phyloP scores from a whole-genome alignment of 2,329 filamentous ascomycete genomes.

The Colletotrichum sp. region DNA sequence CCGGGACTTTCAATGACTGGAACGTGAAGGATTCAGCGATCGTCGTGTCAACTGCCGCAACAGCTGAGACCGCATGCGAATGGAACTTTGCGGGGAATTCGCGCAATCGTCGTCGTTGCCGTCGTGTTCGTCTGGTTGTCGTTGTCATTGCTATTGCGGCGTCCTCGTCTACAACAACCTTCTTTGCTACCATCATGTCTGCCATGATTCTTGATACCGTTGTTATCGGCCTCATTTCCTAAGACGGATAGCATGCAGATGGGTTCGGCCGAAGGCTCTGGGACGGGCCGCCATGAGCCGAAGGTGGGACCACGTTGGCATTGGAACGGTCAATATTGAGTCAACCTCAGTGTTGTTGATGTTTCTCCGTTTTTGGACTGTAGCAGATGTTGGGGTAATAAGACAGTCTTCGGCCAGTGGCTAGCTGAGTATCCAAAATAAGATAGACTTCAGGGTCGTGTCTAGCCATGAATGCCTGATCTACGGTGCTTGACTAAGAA shows the following conservation, averaged over 20 bases:
- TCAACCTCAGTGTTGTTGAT: neutral
- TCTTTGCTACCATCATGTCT: accelerated
- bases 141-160: accelerated
- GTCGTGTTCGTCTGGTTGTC: neutral
- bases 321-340: neutral
- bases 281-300: neutral
- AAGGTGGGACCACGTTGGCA: neutral
- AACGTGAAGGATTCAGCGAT: neutral
- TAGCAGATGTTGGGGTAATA: neutral
- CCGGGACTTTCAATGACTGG: neutral
- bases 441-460: neutral
- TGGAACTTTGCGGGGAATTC: neutral
- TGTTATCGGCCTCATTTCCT: neutral
- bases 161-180: accelerated
- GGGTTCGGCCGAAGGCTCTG: accelerated
- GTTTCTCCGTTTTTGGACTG: neutral
- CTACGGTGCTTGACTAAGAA: accelerated
- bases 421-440: neutral
- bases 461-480: neutral
- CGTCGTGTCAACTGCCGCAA: neutral
- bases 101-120: neutral
- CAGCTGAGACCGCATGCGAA: neutral
- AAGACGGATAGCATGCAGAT: accelerated
- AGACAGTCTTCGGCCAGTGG: neutral
- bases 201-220: neutral